These are phyloP conservation scores for Microsporum ferrugineum DNA, from an alignment of 2,329 filamentous ascomycete species.

Conservation along the genomic window DNA sequence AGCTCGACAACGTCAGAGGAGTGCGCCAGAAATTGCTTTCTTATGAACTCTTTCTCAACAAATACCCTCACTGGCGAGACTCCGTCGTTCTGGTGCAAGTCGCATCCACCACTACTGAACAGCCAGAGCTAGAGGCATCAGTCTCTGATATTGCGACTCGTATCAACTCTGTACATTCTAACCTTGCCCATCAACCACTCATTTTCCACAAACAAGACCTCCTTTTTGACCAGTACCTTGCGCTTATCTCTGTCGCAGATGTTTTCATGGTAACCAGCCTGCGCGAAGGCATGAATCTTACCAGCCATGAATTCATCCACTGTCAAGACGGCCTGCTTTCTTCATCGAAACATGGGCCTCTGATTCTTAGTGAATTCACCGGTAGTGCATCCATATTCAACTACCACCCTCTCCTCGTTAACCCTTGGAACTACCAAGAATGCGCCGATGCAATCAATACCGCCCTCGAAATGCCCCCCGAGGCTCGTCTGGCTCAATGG, in stretches of 20 bases:
- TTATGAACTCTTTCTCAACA: conserved; percentile 87
- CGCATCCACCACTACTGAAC: conserved; percentile 78
- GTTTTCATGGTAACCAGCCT: conserved; percentile 89
- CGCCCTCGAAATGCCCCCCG: conserved; percentile 66
- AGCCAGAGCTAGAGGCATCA: conserved; percentile 73
- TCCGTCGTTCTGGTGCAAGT: conserved; percentile 87
- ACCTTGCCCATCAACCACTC: conserved; percentile 79
- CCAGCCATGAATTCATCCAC: conserved; percentile 84
- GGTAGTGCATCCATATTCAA: conserved; percentile 80
- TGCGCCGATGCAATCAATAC: conserved; percentile 76
- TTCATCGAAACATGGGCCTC: conserved; percentile 69
- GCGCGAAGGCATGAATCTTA: conserved; percentile 94
- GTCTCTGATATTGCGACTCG: conserved; percentile 90
- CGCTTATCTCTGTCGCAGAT: conserved; percentile 78
- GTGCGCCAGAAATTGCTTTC: conserved; percentile 87
- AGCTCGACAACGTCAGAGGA: conserved; percentile 83
- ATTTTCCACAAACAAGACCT: conserved; percentile 95
- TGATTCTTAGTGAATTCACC: conserved; percentile 92
- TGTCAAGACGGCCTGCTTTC: conserved; percentile 73
- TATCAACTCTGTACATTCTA: conserved; percentile 85
- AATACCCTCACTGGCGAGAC: conserved; percentile 80
- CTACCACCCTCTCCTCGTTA: conserved; percentile 70
- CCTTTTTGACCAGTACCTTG: conserved; percentile 84
- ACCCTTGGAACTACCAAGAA: conserved; percentile 88
- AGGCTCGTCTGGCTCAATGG: conserved; percentile 67